Percentiles rank a stretch among this genome's conserved stretches.
Evolutionary conservation across 2,329 filamentous ascomycete genomes (phyloP).

Genomic region (Colletotrichum sp.): DNA sequence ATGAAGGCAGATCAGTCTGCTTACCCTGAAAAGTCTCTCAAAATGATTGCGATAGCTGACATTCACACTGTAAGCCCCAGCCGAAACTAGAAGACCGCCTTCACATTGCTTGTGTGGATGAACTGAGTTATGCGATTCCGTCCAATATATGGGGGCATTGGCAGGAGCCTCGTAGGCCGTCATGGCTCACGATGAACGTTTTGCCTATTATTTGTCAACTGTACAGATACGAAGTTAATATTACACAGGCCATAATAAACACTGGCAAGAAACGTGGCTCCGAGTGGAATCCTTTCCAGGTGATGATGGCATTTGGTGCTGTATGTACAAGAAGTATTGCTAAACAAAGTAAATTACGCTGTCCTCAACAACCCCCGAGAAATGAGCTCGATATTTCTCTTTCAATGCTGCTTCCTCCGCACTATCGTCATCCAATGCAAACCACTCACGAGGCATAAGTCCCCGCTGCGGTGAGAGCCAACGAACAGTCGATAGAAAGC

Average conservation of each 20-base stretch:
- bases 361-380: not conserved
- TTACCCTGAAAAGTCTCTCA: not conserved
- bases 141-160: not conserved
- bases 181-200: not conserved
- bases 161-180: not conserved
- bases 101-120: not conserved
- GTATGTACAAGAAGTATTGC: not conserved
- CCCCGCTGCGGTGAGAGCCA: not conserved
- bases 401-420: not conserved
- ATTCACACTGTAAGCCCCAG: not conserved
- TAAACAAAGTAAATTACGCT: not conserved
- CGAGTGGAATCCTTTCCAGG: not conserved
- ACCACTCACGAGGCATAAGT: not conserved
- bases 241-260: accelerated
- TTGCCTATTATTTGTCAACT: not conserved
- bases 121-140: not conserved
- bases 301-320: not conserved
- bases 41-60: not conserved
- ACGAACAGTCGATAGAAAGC: not conserved
- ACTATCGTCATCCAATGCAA: not conserved
- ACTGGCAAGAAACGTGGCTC: not conserved
- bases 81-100: not conserved
- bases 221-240: not conserved
- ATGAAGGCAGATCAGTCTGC: not conserved
- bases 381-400: not conserved